A percentile compares a stretch with the other conserved stretches of the same genome.
Evolutionary conservation across 768 basidiomycete genomes (phyloP).

Genomic region (Fomitopsis serialis): DNA sequence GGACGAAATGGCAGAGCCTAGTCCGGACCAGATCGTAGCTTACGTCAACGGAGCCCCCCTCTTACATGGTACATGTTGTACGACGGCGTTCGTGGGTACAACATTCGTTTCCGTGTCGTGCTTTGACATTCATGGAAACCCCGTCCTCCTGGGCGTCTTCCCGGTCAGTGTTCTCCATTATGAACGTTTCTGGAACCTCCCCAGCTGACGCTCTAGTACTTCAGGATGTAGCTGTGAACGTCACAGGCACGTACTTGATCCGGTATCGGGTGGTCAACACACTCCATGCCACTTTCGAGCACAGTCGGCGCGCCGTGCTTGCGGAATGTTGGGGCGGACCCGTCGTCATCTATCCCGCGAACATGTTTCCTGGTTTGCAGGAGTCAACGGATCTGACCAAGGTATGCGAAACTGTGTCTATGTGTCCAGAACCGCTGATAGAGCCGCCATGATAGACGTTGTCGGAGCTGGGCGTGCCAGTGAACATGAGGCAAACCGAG

Average conservation of each 20-base stretch:
- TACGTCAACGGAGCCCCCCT: slow-evolving; percentile 34
- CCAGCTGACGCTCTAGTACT: neutral
- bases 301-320: slow-evolving; percentile 35
- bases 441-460: neutral
- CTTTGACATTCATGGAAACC: slow-evolving; percentile 37
- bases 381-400: slow-evolving; percentile 65
- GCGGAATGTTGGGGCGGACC: slow-evolving; percentile 61
- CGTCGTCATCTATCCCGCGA: slow-evolving; percentile 65
- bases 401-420: slow-evolving; percentile 26
- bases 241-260: slow-evolving; percentile 59
- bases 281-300: slow-evolving; percentile 5
- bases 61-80: slow-evolving; percentile 45
- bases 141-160: slow-evolving; percentile 56
- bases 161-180: slow-evolving; percentile 29
- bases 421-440: neutral
- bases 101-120: slow-evolving; percentile 33
- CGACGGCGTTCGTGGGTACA: slow-evolving; percentile 48
- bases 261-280: slow-evolving; percentile 65
- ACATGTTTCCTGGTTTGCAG: slow-evolving; percentile 62
- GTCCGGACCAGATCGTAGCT: slow-evolving; percentile 32
- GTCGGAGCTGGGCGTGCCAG: slow-evolving; percentile 47
- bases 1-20: too few relatives aligned
- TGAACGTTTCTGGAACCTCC: neutral
- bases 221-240: slow-evolving; percentile 65
- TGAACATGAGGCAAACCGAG: slow-evolving; percentile 54